These are phyloP conservation scores for Venturiaceae sp. DNA, from an alignment of 2,329 filamentous ascomycete species.

Conservation along the genomic window DNA sequence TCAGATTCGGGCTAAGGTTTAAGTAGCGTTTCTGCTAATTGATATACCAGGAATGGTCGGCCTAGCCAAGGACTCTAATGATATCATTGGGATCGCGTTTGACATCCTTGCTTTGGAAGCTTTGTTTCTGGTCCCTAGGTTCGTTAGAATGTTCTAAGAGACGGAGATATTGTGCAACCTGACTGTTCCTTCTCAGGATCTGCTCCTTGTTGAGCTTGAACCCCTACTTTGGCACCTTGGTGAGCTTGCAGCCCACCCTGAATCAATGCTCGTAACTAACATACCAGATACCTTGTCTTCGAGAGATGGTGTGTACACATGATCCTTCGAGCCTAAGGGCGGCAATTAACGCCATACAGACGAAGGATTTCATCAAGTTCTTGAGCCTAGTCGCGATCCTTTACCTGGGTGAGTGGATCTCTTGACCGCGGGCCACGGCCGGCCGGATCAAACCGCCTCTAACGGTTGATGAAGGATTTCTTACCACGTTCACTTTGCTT, in stretches of 20 bases:
- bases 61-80: slow-evolving; percentile 46
- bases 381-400: slow-evolving; percentile 67
- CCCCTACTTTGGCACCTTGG: slow-evolving; percentile 78
- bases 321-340: slow-evolving; percentile 3
- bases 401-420: slow-evolving; percentile 51
- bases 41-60: slow-evolving; percentile 51
- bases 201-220: slow-evolving; percentile 80
- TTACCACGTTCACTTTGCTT: slow-evolving; percentile 75
- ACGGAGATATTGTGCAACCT: neutral
- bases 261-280: neutral
- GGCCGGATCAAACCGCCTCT: neutral
- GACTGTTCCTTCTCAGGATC: slow-evolving; percentile 41
- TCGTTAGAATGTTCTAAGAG: slow-evolving; percentile 11
- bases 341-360: slow-evolving; percentile 27
- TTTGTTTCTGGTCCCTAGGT: slow-evolving; percentile 74
- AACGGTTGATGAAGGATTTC: slow-evolving; percentile 50
- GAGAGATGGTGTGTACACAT: slow-evolving; percentile 64
- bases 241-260: slow-evolving; percentile 18
- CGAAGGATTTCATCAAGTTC: slow-evolving; percentile 83
- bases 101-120: slow-evolving; percentile 85
- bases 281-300: slow-evolving; percentile 66
- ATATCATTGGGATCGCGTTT: slow-evolving; percentile 70
- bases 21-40: neutral
- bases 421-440: neutral
- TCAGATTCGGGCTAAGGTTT: neutral